These are phyloP conservation scores for Aristolochia californica DNA, from an alignment of 164 flowering plant genomes.

Conservation along the genomic window DNA sequence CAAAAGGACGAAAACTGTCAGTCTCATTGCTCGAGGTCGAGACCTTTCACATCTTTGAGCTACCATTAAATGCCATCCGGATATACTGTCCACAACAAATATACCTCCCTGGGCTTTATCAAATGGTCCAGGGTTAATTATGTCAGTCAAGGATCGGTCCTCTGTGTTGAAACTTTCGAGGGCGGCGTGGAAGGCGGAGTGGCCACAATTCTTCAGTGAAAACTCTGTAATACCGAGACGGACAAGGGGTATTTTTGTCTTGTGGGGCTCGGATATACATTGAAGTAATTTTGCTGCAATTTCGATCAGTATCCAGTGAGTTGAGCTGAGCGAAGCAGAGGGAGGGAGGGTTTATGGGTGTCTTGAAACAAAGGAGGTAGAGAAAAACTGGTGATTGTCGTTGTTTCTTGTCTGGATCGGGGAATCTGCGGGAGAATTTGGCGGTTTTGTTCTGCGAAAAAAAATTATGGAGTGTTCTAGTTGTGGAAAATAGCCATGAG, in stretches of 20 bases:
- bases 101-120: too few species aligned
- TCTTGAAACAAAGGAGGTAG: background rate
- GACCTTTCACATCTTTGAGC: too few species aligned
- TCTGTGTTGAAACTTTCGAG: background rate
- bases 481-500: background rate
- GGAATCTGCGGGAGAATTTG: background rate
- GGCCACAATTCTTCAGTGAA: background rate
- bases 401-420: constrained; percentile 1
- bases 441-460: background rate
- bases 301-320: background rate
- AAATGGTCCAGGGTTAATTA: background rate
- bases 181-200: background rate
- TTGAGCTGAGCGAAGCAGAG: background rate
- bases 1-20: too few species aligned
- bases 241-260: constrained; percentile 9
- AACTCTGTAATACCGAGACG: background rate
- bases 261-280: background rate
- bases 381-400: background rate
- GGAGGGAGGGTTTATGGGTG: too few species aligned
- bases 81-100: too few species aligned
- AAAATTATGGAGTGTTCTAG: background rate
- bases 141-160: background rate
- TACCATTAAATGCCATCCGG: too few species aligned
- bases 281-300: background rate
- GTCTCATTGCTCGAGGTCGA: too few species aligned